Conservation (phyloP, 225 moss, liverwort and hornwort genomes). For the Neckera pumila region DNA sequence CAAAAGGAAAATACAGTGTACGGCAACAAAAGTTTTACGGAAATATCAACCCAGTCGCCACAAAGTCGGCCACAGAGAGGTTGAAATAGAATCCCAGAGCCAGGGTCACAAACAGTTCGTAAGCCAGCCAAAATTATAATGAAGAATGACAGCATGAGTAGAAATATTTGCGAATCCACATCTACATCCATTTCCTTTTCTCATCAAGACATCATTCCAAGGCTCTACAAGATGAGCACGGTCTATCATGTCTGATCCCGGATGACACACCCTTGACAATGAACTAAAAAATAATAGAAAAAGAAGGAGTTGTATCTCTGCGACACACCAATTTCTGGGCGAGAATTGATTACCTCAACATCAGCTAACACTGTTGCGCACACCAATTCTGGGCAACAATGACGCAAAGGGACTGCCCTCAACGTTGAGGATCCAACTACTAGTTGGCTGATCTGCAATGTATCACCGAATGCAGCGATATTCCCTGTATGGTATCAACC, state of each 20-base stretch:
- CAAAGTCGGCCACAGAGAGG: background rate
- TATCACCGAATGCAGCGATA: background rate
- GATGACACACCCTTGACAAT: conserved; percentile 11
- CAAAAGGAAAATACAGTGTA: background rate
- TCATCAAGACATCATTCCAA: conserved; percentile 1
- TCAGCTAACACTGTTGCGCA: background rate
- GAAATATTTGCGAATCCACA: conserved; percentile 10
- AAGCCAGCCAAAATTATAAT: conserved; percentile 8
- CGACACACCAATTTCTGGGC: background rate
- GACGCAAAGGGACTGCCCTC: background rate
- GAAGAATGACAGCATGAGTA: conserved; percentile 8
- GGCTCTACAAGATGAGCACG: background rate
- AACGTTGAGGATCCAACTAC: background rate
- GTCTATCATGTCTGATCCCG: conserved; percentile 1
- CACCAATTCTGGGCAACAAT: conserved; percentile 8
- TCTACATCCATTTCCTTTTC: conserved; percentile 2
- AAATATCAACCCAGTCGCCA: conserved; percentile 5
- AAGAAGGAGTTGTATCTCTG: conserved; percentile 3
- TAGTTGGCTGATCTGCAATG: background rate
- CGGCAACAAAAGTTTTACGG: background rate
- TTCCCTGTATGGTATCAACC: background rate
- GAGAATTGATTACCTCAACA: conserved; percentile 4
- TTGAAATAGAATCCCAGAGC: background rate
- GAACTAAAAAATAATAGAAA: conserved; percentile 7
- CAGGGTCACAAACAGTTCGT: background rate